phyloP scores from a whole-genome alignment of 1,139 yeast species.

The Pichia sp. region DNA sequence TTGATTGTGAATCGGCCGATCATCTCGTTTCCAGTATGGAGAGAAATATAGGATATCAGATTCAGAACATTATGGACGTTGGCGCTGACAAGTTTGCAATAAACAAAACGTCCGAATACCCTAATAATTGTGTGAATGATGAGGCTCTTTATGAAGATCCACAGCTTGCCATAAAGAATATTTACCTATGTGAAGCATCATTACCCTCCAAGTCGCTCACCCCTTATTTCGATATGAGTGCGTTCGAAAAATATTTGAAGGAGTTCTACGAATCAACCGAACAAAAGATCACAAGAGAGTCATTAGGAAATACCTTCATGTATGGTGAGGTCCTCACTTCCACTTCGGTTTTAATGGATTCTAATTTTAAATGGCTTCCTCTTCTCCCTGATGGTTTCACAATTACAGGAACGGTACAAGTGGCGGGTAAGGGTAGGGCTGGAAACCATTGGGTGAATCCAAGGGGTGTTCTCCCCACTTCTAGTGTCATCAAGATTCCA shows the following conservation, averaged over 20 bases:
- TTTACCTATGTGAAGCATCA: slow-evolving; percentile 36
- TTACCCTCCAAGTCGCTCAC: slow-evolving; percentile 45
- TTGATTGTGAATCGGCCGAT: slow-evolving; percentile 20
- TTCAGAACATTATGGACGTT: slow-evolving; percentile 39
- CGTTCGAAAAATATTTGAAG: slow-evolving; percentile 46
- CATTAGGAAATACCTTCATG: slow-evolving; percentile 55
- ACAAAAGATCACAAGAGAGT: slow-evolving; percentile 22
- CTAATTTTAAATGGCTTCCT: slow-evolving; percentile 53
- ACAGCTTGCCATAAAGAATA: slow-evolving; percentile 45
- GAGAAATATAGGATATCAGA: slow-evolving; percentile 36
- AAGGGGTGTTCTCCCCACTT: slow-evolving; percentile 80
- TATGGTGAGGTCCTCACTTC: slow-evolving; percentile 92
- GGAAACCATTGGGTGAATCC: slow-evolving; percentile 97
- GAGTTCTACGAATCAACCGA: slow-evolving; percentile 23
- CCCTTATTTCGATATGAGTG: slow-evolving; percentile 62
- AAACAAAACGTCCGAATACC: slow-evolving; percentile 26
- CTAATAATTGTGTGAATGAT: slow-evolving; percentile 23
- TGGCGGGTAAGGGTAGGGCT: slow-evolving; percentile 90
- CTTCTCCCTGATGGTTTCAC: slow-evolving; percentile 65
- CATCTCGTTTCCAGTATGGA: slow-evolving; percentile 30
- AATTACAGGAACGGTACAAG: slow-evolving; percentile 75
- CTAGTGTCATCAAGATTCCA: slow-evolving; percentile 62
- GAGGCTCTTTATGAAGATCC: slow-evolving; percentile 40
- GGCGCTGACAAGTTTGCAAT: slow-evolving; percentile 48
- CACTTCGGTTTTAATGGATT: slow-evolving; percentile 72